Conservation (phyloP, 345 rosid species). For the Corchorus capsularis region DNA sequence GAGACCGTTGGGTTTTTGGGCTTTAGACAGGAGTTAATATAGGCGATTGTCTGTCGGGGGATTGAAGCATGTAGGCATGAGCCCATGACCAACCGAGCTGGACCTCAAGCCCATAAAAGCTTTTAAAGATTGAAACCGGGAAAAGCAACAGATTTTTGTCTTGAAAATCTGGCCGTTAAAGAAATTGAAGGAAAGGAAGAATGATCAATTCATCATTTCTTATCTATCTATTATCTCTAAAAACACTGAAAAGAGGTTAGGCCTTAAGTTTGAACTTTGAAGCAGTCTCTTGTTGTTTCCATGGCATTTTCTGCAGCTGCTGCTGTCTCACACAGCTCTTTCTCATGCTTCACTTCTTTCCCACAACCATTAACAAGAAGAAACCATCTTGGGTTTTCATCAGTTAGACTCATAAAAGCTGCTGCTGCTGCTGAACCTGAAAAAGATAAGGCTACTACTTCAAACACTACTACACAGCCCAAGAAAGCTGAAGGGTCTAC, state of each 20-base stretch:
- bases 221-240: constrained; percentile 12
- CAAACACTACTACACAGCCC: constrained; percentile 22
- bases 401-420: constrained; percentile 38
- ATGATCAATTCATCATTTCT: background rate
- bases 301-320: constrained; percentile 66
- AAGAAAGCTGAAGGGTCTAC: constrained; percentile 32
- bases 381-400: constrained; percentile 24
- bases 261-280: background rate
- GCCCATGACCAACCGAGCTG: too few species aligned
- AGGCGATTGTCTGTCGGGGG: background rate
- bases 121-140: background rate
- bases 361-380: constrained; percentile 28
- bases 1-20: background rate
- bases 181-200: background rate
- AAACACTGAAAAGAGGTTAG: background rate
- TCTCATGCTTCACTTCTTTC: constrained; percentile 34
- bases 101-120: too few species aligned
- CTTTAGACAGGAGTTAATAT: background rate
- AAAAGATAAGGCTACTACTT: constrained; percentile 34
- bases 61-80: background rate
- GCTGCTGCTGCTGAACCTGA: constrained; percentile 49
- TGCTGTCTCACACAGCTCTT: constrained; percentile 40
- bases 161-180: constrained; percentile 15
- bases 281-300: constrained; percentile 7
- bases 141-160: background rate